A percentile compares a stretch with the other conserved stretches of the same genome.
phyloP scores from a whole-genome alignment of 257 asterid species.

The Plantago ovata region DNA sequence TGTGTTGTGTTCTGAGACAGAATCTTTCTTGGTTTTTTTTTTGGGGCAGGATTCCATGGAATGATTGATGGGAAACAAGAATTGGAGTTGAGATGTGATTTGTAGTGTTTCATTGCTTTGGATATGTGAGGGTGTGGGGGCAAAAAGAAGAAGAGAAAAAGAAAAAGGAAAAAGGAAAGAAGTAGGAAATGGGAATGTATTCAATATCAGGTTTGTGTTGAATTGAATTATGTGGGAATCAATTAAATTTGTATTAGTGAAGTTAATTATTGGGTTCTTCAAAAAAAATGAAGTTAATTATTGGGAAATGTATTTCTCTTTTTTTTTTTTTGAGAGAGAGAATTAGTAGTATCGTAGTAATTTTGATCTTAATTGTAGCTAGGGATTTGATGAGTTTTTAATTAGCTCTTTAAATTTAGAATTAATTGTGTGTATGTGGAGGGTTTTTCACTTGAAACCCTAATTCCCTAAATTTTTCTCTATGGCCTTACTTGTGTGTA shows the following conservation, averaged over 20 bases:
- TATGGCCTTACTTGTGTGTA: not conserved
- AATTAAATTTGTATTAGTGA: slow-evolving; percentile 16
- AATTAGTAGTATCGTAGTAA: too few relatives aligned
- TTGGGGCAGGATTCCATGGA: slow-evolving; percentile 34
- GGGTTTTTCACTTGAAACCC: too few relatives aligned
- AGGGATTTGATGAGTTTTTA: too few relatives aligned
- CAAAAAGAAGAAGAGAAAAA: too few relatives aligned
- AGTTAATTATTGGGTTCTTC: not conserved
- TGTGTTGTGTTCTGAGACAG: not conserved
- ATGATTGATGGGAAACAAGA: slow-evolving; percentile 19
- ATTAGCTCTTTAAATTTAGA: too few relatives aligned
- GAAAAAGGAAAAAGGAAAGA: too few relatives aligned
- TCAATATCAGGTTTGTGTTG: slow-evolving; percentile 10
- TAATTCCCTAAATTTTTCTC: not conserved
- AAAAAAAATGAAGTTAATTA: too few relatives aligned
- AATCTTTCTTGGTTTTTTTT: not conserved
- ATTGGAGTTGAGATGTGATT: slow-evolving; percentile 12
- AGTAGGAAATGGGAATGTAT: too few relatives aligned
- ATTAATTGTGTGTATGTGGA: too few relatives aligned
- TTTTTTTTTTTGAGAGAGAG: too few relatives aligned
- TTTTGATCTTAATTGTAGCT: too few relatives aligned
- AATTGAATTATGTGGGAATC: slow-evolving; percentile 11
- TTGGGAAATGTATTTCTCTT: slow-evolving; percentile 14
- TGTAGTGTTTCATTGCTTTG: slow-evolving; percentile 20
- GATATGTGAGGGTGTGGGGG: slow-evolving; percentile 21